These are phyloP conservation scores for Mycena polygramma DNA, from an alignment of 768 basidiomycete genomes.

Conservation along the genomic window DNA sequence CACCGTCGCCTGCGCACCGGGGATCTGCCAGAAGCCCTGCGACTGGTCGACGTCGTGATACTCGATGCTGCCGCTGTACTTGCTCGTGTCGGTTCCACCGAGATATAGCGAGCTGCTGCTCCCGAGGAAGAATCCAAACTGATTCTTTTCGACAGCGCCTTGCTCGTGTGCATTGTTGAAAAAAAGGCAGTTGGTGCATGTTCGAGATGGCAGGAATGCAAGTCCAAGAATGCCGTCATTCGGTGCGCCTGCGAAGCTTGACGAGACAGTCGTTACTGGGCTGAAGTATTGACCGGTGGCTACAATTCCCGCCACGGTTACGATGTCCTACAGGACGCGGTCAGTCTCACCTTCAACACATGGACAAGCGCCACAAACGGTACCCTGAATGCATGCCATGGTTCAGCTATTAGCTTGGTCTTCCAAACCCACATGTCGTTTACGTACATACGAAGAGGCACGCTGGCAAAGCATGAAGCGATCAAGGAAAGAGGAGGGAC, in stretches of 20 bases:
- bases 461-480: no score
- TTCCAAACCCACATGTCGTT: no score
- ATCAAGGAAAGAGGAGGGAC: no score
- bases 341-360: no score
- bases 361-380: no score
- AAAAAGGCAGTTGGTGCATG: neutral
- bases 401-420: no score
- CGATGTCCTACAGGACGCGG: neutral
- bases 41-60: neutral
- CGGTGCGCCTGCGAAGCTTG: neutral
- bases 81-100: neutral
- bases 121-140: neutral
- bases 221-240: neutral
- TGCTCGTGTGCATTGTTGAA: neutral
- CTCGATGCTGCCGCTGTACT: slow-evolving; percentile 6
- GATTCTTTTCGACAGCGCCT: neutral
- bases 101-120: neutral
- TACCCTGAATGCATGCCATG: no score
- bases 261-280: neutral
- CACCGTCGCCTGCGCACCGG: neutral
- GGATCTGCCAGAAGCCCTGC: neutral
- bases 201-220: neutral
- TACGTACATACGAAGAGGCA: no score
- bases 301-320: neutral
- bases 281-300: neutral